Evolutionary conservation across 306 rosid genomes (phyloP).

Genomic region (Benincasa hispida): DNA sequence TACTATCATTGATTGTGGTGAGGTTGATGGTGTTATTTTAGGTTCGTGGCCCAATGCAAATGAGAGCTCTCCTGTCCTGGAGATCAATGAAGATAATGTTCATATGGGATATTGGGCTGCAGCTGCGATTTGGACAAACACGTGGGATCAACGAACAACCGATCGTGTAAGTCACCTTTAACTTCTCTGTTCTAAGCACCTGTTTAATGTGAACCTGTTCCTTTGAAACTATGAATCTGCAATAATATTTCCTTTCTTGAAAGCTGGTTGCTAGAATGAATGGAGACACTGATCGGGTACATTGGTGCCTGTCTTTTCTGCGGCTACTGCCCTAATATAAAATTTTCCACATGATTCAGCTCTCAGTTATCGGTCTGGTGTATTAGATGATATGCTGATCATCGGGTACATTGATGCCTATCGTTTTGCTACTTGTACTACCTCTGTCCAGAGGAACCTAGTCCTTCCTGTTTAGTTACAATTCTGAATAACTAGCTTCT

Average conservation of each 20-base stretch:
- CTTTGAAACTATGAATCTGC: neutral
- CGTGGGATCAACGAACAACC: conserved; percentile 75
- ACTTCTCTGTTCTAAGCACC: neutral
- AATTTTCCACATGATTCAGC: no score
- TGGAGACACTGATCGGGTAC: neutral
- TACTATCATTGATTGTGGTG: conserved; percentile 61
- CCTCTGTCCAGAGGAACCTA: no score
- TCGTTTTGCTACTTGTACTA: no score
- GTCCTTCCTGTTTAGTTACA: neutral
- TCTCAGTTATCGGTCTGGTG: no score
- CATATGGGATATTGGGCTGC: conserved; percentile 84
- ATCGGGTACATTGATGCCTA: no score
- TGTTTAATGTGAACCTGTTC: neutral
- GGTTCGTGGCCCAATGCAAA: conserved; percentile 60
- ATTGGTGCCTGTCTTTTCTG: neutral
- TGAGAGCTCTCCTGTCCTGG: conserved; percentile 35
- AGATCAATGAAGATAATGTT: conserved; percentile 40
- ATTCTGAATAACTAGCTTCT: no score
- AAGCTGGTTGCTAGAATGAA: neutral
- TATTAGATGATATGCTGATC: no score
- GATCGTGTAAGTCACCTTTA: conserved; percentile 72
- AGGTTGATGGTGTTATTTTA: conserved; percentile 75
- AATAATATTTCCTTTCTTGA: neutral
- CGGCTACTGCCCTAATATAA: no score
- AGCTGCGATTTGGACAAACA: conserved; percentile 79